These are phyloP conservation scores for Alisma plantagoaquatica DNA, from an alignment of 106 monocot genomes.

Conservation along the genomic window DNA sequence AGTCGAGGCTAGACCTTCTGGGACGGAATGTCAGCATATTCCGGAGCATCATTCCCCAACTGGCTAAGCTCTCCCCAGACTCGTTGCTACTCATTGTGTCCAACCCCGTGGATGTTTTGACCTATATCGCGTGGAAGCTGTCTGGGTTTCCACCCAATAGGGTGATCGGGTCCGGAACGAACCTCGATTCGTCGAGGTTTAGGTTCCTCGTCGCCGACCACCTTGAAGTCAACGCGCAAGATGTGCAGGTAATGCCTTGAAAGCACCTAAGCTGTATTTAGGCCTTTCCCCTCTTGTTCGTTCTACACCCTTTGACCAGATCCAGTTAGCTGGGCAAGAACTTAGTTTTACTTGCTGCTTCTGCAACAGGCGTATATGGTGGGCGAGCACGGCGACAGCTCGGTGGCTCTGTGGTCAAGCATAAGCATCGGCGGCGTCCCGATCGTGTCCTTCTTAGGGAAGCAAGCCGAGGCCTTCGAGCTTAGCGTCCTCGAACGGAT, in stretches of 20 bases:
- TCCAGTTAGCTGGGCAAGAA: no score
- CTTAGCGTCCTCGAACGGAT: slow-evolving; percentile 50
- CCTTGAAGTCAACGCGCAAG: slow-evolving; percentile 70
- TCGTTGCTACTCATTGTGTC: slow-evolving; percentile 44
- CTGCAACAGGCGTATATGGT: slow-evolving; percentile 74
- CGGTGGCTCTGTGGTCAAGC: slow-evolving; percentile 92
- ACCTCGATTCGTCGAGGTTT: slow-evolving; percentile 80
- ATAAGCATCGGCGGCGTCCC: slow-evolving; percentile 77
- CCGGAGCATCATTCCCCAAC: slow-evolving; percentile 42
- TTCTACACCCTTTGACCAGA: no score
- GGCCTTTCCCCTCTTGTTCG: no score
- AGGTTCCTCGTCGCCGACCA: slow-evolving; percentile 71
- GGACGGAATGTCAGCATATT: slow-evolving; percentile 54
- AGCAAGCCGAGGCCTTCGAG: slow-evolving; percentile 17
- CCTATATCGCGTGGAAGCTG: slow-evolving; percentile 82
- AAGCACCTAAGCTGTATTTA: no score
- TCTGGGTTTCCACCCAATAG: slow-evolving; percentile 74
- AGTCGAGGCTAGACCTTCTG: slow-evolving; percentile 50
- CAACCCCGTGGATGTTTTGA: slow-evolving; percentile 84
- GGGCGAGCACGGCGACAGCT: slow-evolving; percentile 93
- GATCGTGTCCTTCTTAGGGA: slow-evolving; percentile 18
- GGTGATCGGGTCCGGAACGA: slow-evolving; percentile 84
- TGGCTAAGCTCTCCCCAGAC: slow-evolving; percentile 49
- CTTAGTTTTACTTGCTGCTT: neutral
- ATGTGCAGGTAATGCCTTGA: slow-evolving; percentile 71